These are phyloP conservation scores for Leptographium galeiforme DNA, from an alignment of 2,329 filamentous ascomycete species.

Conservation along the genomic window DNA sequence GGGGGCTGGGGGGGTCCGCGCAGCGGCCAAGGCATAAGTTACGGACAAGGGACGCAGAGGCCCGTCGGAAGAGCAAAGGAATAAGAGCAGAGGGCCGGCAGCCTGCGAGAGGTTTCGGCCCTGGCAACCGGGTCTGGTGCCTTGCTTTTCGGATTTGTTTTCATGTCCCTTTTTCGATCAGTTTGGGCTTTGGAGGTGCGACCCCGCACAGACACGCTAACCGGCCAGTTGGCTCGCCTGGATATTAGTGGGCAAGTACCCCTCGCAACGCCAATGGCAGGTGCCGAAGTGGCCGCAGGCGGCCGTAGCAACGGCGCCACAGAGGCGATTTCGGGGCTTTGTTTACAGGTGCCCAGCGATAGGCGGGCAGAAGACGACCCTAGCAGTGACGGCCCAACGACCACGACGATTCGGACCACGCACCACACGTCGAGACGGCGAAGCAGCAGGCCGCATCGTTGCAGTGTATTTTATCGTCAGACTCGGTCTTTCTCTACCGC, in stretches of 20 bases:
- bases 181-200: neutral
- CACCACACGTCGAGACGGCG: neutral
- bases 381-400: neutral
- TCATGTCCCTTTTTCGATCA: neutral
- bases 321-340: neutral
- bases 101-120: neutral
- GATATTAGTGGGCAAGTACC: neutral
- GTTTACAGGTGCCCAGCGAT: neutral
- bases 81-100: too few species aligned
- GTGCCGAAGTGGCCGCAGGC: neutral
- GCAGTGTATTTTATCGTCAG: neutral
- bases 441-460: too few species aligned
- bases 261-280: neutral
- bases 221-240: too few species aligned
- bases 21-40: too few species aligned
- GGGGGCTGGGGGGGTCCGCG: too few species aligned
- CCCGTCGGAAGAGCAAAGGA: too few species aligned
- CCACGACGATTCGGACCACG: neutral
- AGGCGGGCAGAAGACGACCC: neutral
- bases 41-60: too few species aligned
- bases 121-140: neutral
- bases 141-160: neutral
- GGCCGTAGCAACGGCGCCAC: neutral
- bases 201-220: too few species aligned
- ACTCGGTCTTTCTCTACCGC: neutral